Base-by-base conservation (phyloP, 345 rosid genomes). In the Bruguiera parviflora region DNA sequence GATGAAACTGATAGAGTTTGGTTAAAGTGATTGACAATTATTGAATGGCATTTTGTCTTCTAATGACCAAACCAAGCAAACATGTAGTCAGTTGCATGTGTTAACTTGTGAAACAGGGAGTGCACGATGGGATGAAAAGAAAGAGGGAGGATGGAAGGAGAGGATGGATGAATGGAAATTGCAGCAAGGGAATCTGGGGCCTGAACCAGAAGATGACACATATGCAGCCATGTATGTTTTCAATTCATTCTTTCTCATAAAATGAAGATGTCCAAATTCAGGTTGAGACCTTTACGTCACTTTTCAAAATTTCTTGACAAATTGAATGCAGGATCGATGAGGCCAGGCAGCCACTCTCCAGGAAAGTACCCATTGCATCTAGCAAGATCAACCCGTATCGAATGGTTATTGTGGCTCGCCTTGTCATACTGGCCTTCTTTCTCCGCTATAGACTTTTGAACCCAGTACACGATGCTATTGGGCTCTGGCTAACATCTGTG, bases 361-460 rank as follows among this genome's bases (percentile, higher is more conserved):
- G 99, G 82, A 95, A 95, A 86, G 97, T 95, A 2, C 92, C 97
- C 29, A 92, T 95, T 71, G 96, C 97, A 19, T 89, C 97, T 2
- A 84, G 97, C 89, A 95, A 86, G 89, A 72, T 89, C 77, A 95
- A 90, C 58, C 99, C 96, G 20, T 95, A 92, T 32, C 82, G 96
- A 64, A 95, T 95, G 97, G 85, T 91, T 69, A 90, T 95, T n/a
- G 96, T 88, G 33, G 97, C 97, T 77, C 85, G 99, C 56, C 96
- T 95, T 31, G 81, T 82, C 61, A 89, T 95, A 27, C 61, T 95
- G 63, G 96, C 86, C 13, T 61, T 95, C 73, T 95, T 92, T 68
- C 88, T 95, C 47, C 91, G 90, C 18, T 95, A 95, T 78, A 77
- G 99, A 77, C 76, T 92, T 33, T 53, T 87, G 88, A 88, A 95